These are phyloP conservation scores for Polygonum maritimum DNA, from an alignment of 148 eudicot genomes.

Conservation along the genomic window DNA sequence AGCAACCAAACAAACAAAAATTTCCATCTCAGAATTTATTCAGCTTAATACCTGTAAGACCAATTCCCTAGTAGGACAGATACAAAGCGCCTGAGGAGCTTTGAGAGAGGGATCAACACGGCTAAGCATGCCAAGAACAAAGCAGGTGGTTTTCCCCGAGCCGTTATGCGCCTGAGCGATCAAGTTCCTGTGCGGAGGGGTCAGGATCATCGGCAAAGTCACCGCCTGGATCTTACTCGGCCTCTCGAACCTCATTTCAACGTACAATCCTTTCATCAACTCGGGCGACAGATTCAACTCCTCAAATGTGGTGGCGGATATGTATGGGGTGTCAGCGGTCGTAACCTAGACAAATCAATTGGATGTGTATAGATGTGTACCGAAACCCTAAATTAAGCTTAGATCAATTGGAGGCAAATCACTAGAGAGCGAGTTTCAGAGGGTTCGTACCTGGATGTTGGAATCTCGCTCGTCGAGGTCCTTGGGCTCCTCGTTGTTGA, in stretches of 20 bases:
- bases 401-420: background rate
- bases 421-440: background rate
- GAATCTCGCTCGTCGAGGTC: slow-evolving; percentile 49
- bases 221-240: slow-evolving; percentile 82
- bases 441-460: slow-evolving; percentile 38
- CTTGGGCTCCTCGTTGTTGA: slow-evolving; percentile 15
- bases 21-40: too few species aligned
- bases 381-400: background rate
- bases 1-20: background rate
- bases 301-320: slow-evolving; percentile 69
- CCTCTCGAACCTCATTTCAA: slow-evolving; percentile 76
- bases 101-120: slow-evolving; percentile 51
- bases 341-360: slow-evolving; percentile 30
- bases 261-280: slow-evolving; percentile 72
- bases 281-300: slow-evolving; percentile 63
- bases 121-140: slow-evolving; percentile 88
- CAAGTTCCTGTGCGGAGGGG: slow-evolving; percentile 54
- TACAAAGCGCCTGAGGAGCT: slow-evolving; percentile 82
- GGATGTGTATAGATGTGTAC: too few species aligned
- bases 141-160: slow-evolving; percentile 92
- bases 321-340: slow-evolving; percentile 59
- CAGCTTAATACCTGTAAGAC: slow-evolving; percentile 54
- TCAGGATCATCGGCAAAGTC: slow-evolving; percentile 51
- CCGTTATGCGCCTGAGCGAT: slow-evolving; percentile 94
- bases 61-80: slow-evolving; percentile 83